A percentile compares a stretch with the other conserved stretches of the same genome.
Conservation (phyloP, 495 filamentous ascomycete genomes). For the Evernia prunastri region DNA sequence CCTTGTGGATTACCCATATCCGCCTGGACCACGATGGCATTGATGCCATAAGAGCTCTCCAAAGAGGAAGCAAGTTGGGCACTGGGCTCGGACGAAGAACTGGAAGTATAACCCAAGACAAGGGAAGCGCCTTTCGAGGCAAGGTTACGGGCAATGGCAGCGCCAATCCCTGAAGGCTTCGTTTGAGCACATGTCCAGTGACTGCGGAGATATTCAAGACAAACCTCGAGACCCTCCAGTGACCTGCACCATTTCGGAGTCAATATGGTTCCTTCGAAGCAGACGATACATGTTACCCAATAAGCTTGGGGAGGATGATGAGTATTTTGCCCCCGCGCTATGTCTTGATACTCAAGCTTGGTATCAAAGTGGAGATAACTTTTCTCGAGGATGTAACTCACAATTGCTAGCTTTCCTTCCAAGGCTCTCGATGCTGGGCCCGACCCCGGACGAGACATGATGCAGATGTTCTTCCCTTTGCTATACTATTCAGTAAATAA, state of each 20-base stretch:
- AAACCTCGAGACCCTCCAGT: constrained; percentile 71
- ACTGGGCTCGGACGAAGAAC: constrained; percentile 40
- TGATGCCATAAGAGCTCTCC: constrained; percentile 36
- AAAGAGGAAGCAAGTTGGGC: constrained; percentile 41
- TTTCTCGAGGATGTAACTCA: not conserved
- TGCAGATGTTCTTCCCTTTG: not conserved
- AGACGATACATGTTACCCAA: not conserved
- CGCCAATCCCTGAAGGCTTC: constrained; percentile 63
- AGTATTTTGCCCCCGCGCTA: not conserved
- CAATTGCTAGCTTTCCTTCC: constrained; percentile 66
- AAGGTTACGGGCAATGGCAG: constrained; percentile 72
- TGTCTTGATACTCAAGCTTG: not conserved
- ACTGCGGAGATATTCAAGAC: constrained; percentile 13
- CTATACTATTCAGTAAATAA: not conserved
- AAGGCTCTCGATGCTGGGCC: constrained; percentile 26
- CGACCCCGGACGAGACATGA: constrained; percentile 25
- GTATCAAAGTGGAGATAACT: not conserved
- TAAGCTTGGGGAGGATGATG: not conserved
- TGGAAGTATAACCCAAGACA: constrained; percentile 67
- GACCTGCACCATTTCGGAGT: constrained; percentile 27
- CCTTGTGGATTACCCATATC: constrained; percentile 46
- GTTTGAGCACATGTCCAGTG: not conserved
- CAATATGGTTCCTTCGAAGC: not conserved
- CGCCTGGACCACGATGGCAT: constrained; percentile 49
- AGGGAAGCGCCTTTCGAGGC: constrained; percentile 65